Base-by-base conservation (phyloP, 169 alveolate species). In the Eimeria maxima region DNA sequence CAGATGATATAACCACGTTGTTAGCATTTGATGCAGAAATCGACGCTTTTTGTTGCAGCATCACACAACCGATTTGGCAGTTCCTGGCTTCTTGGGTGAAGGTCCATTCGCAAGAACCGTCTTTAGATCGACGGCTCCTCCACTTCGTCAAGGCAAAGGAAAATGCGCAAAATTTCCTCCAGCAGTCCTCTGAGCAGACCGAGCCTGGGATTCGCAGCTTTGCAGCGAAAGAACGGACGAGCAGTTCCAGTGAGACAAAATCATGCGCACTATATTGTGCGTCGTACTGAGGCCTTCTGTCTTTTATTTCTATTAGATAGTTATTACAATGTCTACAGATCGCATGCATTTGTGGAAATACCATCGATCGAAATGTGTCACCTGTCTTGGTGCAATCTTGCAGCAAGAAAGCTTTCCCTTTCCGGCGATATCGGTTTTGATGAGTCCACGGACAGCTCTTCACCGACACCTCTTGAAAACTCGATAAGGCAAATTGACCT, bases 121-220 rank as follows among this genome's bases (percentile, higher is more conserved):
- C 91, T 10, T 38, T 83, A 42, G 74, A 83, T n/a, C 27, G 45
- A 55, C 11, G 91, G 10, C 76, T 83, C 14, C 55, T 10, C 3
- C 91, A 83, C 33, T 83, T 83, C 14, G 76, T 55, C 76, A 83
- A 55, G 29, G 91, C 91, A 4, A 83, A 83, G 29, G 91, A 83
- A 83, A 83, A 14, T 11, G 91, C 74, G 16, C 91, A 53, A 55
- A n/a, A 83, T 33, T 29, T 4, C 7, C 53, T 55, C 2, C 91
- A 83, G 4, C 47, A 55, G 76, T 38, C 76, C 16, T n/a, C 29
- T 53, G 55, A 44, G 47, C 42, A 44, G 33, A 20, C 90, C 44
- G 71, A 53, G 24, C 22, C 29, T 5, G 11, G 73, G 16, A n/a
- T 13, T 47, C 42, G 20, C 47, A 27, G 67, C 22, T 53, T 24